Evolutionary conservation across 495 filamentous ascomycete species (phyloP), one percentile per base, ranked within the genome.

Genomic region (Lichenothelia convexa): DNA sequence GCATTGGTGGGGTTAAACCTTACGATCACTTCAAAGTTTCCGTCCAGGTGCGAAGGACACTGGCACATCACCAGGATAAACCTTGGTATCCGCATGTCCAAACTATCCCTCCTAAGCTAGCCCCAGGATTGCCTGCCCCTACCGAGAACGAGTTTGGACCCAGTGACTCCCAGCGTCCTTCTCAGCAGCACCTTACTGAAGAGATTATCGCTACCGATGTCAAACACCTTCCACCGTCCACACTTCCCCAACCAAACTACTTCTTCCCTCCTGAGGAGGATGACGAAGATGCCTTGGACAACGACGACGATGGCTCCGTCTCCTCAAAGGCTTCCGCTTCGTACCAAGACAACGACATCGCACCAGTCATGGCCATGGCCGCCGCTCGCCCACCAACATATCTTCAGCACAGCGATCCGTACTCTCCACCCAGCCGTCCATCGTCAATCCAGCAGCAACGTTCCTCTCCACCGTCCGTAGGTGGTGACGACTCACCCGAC

Each of bases 1-100:
- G 77, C 8, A 45, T 80, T 15, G 73, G 75, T 17, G 73, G 71
- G 21, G 65, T 77, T 15, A 62, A 60, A 31, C 75, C 75, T 1
- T 66, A 68, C 29, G 78, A 83, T 50, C 71, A 81, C 43, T 81
- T 81, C 46, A 52, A 61, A 3, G 52, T 80, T 19, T 45, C 61
- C 15, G 70, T 79, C 4, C 49, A 58, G 21, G 68, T 66, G 2
- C 58, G 60, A 13, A 63, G 69, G 32, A 30, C 21, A n/a, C n/a
- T n/a, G n/a, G n/a, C n/a, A n/a, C n/a, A n/a, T n/a, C n/a, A n/a
- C n/a, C n/a, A n/a, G n/a, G n/a, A n/a, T n/a, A n/a, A n/a, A n/a
- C n/a, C n/a, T n/a, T n/a, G n/a, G n/a, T n/a, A n/a, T n/a, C n/a
- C n/a, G n/a, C n/a, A n/a, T n/a, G n/a, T n/a, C n/a, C n/a, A n/a